Evolutionary conservation across 2,329 filamentous ascomycete genomes (phyloP).

Genomic region (Colletotrichum kahawae): DNA sequence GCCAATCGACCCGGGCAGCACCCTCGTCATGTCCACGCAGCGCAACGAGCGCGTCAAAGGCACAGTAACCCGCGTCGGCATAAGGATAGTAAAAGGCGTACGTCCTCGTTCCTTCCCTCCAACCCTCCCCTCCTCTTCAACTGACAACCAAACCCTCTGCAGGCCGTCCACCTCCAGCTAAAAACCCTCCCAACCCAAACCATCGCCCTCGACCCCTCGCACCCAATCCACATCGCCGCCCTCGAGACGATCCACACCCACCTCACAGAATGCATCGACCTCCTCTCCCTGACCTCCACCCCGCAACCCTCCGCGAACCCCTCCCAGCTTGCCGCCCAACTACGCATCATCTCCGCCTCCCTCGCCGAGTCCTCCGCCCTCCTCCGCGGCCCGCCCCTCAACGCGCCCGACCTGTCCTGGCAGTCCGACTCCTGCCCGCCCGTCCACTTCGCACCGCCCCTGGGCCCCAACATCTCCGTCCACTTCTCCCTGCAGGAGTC

Average conservation of each 20-base stretch:
- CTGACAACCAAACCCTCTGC: not conserved
- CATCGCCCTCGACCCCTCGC: conserved; percentile 51
- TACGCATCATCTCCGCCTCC: conserved; percentile 60
- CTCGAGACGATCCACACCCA: conserved; percentile 76
- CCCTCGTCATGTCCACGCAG: conserved; percentile 85
- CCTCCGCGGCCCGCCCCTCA: conserved; percentile 58
- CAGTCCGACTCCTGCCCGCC: conserved; percentile 47
- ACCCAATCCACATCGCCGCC: conserved; percentile 67
- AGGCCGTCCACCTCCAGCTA: conserved; percentile 81
- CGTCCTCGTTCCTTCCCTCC: conserved; percentile 35
- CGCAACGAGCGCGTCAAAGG: conserved; percentile 92
- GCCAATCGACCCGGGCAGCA: conserved; percentile 83
- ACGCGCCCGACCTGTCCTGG: conserved; percentile 47
- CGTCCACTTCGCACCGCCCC: conserved; percentile 46
- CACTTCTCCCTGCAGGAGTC: conserved; percentile 74
- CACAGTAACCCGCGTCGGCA: conserved; percentile 86
- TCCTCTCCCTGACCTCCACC: conserved; percentile 68
- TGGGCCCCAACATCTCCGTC: conserved; percentile 73
- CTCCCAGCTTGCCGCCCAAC: conserved; percentile 59
- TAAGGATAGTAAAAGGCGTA: conserved; percentile 90
- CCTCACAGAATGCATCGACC: conserved; percentile 82
- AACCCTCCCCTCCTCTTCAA: not conserved
- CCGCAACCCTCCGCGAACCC: conserved; percentile 61
- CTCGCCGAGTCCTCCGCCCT: conserved; percentile 56
- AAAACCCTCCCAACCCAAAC: conserved; percentile 65